These are phyloP conservation scores for Colletotrichum sp. DNA, from an alignment of 2,329 filamentous ascomycete genomes.

Conservation along the genomic window DNA sequence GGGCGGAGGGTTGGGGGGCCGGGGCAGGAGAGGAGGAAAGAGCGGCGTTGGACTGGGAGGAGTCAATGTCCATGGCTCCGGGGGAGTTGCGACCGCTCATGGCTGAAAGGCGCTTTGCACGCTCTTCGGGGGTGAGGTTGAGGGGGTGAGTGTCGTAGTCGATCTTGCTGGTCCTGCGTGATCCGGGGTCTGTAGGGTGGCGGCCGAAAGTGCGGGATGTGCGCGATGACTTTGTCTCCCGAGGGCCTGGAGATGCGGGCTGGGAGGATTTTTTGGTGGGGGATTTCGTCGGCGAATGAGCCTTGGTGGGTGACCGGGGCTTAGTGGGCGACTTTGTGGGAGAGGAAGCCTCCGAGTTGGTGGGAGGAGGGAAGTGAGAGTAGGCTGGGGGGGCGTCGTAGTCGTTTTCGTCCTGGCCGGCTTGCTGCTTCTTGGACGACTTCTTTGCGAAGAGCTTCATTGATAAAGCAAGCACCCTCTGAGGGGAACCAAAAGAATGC, in stretches of 20 bases:
- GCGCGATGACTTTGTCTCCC: conserved; percentile 43
- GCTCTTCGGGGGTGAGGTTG: conserved; percentile 88
- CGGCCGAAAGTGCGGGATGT: conserved; percentile 51
- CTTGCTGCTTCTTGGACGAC: conserved; percentile 42
- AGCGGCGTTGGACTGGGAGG: conserved; percentile 52
- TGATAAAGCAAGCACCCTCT: conserved; percentile 27
- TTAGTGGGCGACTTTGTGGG: conserved; percentile 28
- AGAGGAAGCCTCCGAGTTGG: conserved; percentile 35
- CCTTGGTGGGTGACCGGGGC: conserved; percentile 29
- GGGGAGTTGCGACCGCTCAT: conserved; percentile 64
- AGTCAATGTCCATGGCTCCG: conserved; percentile 72
- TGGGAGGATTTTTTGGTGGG: conserved; percentile 40
- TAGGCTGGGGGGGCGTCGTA: conserved; percentile 27
- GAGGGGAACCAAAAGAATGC: conserved; percentile 20
- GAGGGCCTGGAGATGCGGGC: conserved; percentile 28
- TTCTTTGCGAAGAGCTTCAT: conserved; percentile 62
- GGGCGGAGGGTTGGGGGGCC: conserved; percentile 40
- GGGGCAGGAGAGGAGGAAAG: conserved; percentile 61
- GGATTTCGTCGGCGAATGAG: conserved; percentile 28
- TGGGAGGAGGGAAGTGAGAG: conserved; percentile 27
- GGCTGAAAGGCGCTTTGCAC: conserved; percentile 66
- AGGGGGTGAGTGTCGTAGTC: conserved; percentile 83
- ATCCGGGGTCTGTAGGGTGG: conserved; percentile 52
- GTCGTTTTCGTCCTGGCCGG: conserved; percentile 38
- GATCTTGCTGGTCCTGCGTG: conserved; percentile 55